Evolutionary conservation across 257 asterid species (phyloP).

Genomic region (Primulina eburnea): DNA sequence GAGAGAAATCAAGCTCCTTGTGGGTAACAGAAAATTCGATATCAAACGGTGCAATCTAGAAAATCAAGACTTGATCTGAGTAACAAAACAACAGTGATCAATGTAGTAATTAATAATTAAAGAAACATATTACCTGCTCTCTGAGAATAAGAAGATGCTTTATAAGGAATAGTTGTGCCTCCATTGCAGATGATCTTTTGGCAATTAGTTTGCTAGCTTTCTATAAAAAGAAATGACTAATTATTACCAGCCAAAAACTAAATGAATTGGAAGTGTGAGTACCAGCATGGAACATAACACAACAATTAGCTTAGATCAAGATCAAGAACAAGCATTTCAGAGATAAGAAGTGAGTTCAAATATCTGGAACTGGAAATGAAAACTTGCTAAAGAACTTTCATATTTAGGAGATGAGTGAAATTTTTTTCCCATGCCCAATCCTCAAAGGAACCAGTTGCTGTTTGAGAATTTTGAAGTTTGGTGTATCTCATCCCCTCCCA

Average conservation of each 20-base stretch:
- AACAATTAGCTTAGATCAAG: slow-evolving; percentile 17
- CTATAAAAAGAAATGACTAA: slow-evolving; percentile 44
- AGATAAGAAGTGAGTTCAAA: slow-evolving; percentile 15
- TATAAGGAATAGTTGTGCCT: slow-evolving; percentile 87
- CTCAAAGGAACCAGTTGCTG: slow-evolving; percentile 19
- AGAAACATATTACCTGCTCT: slow-evolving; percentile 68
- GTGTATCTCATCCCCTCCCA: slow-evolving; percentile 12
- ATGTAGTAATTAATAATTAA: slow-evolving; percentile 16
- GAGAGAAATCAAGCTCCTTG: slow-evolving; percentile 99
- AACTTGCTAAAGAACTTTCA: slow-evolving; percentile 17
- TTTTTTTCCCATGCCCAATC: slow-evolving; percentile 15
- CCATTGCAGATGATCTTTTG: slow-evolving; percentile 79
- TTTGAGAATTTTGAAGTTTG: slow-evolving; percentile 10
- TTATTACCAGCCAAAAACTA: slow-evolving; percentile 20
- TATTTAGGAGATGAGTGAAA: background rate
- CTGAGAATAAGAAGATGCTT: slow-evolving; percentile 94
- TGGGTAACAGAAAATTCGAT: slow-evolving; percentile 95
- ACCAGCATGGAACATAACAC: slow-evolving; percentile 14
- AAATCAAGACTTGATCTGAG: slow-evolving; percentile 31
- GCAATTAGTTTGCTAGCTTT: slow-evolving; percentile 86
- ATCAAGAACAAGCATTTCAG: slow-evolving; percentile 13
- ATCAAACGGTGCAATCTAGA: slow-evolving; percentile 98
- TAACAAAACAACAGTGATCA: slow-evolving; percentile 14
- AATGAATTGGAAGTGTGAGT: slow-evolving; percentile 25
- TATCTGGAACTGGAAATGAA: slow-evolving; percentile 10